phyloP scores from a whole-genome alignment of 129 eudicot species.

The Logfia minima region DNA sequence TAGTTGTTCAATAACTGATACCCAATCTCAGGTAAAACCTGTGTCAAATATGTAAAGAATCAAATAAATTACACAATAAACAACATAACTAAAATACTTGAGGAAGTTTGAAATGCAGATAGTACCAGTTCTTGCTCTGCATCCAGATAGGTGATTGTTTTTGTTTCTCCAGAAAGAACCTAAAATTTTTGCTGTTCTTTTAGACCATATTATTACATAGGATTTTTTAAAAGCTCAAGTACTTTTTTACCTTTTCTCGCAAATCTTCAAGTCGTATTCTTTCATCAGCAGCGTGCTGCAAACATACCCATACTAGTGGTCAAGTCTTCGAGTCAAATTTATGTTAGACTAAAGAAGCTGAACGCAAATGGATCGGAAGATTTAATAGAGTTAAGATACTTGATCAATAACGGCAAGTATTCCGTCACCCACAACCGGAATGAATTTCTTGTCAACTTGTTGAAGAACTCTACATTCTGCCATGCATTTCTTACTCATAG shows the following conservation, averaged over 20 bases:
- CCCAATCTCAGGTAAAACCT: slow-evolving; percentile 89
- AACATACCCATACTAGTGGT: slow-evolving; percentile 25
- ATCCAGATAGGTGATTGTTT: slow-evolving; percentile 69
- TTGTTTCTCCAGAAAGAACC: slow-evolving; percentile 91
- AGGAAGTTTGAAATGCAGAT: slow-evolving; percentile 9
- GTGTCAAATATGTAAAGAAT: slow-evolving; percentile 15
- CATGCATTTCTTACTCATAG: slow-evolving; percentile 59
- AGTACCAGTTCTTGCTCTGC: slow-evolving; percentile 80
- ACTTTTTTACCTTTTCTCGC: slow-evolving; percentile 66
- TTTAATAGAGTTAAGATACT: slow-evolving; percentile 39
- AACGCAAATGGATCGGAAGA: slow-evolving; percentile 16
- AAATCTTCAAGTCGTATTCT: slow-evolving; percentile 88
- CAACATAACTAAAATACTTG: slow-evolving; percentile 10
- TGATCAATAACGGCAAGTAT: slow-evolving; percentile 88
- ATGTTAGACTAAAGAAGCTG: slow-evolving; percentile 11
- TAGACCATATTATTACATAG: slow-evolving; percentile 15
- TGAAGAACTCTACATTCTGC: slow-evolving; percentile 75
- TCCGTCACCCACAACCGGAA: slow-evolving; percentile 75
- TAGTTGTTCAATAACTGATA: slow-evolving; percentile 76
- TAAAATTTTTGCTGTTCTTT: slow-evolving; percentile 25
- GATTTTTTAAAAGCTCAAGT: slow-evolving; percentile 18
- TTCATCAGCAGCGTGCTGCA: slow-evolving; percentile 99
- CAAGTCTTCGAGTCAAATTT: slow-evolving; percentile 4
- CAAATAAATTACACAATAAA: slow-evolving; percentile 10
- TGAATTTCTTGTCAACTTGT: slow-evolving; percentile 91